Evolutionary conservation across 176 grass and related monocot genomes (phyloP).

Genomic region (Saccharum officinarum): DNA sequence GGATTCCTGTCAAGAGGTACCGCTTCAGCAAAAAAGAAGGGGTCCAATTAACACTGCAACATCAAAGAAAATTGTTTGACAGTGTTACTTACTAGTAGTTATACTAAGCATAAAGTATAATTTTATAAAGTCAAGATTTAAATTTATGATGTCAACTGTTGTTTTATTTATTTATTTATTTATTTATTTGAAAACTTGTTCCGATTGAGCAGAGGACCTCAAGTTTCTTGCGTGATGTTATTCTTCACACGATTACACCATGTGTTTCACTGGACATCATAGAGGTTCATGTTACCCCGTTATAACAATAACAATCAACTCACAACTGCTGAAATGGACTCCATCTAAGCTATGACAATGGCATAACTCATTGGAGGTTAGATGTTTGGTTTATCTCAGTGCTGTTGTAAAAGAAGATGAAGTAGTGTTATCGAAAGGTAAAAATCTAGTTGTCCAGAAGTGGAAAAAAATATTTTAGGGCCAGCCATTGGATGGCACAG

Average conservation of each 20-base stretch:
- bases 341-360: neutral
- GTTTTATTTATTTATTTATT: neutral
- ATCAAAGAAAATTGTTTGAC: constrained; percentile 34
- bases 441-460: neutral
- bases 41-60: constrained; percentile 92
- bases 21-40: constrained; percentile 99
- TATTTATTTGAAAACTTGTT: neutral
- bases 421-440: neutral
- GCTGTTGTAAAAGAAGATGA: neutral
- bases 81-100: constrained; percentile 10
- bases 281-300: constrained; percentile 1
- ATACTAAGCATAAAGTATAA: neutral
- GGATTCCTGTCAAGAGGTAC: constrained; percentile 92
- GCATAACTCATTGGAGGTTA: neutral
- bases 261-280: neutral
- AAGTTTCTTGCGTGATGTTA: neutral
- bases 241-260: neutral
- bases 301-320: neutral
- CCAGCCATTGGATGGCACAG: neutral
- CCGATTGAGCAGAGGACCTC: neutral
- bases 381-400: neutral
- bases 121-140: constrained; percentile 7
- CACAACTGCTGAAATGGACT: neutral
- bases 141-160: neutral
- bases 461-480: neutral